Evolutionary conservation across 805 yeast genomes (phyloP).

Genomic region (Kodamaea nitidulidarum): DNA sequence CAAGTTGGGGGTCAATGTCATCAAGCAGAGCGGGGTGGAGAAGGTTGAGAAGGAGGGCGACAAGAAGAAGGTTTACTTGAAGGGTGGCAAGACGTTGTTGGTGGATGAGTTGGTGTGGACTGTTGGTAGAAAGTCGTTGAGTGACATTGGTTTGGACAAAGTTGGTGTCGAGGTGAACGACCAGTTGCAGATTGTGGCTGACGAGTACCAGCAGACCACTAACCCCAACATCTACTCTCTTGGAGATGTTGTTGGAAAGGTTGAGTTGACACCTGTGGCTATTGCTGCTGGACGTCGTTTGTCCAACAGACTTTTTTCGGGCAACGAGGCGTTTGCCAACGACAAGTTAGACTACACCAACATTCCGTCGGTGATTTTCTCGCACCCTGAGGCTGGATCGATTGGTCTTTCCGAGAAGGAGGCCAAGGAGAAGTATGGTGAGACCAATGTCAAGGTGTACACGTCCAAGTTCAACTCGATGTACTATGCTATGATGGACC

Average conservation of each 20-base stretch:
- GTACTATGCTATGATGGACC: conserved; percentile 81
- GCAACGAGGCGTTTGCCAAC: conserved; percentile 62
- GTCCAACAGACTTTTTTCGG: conserved; percentile 82
- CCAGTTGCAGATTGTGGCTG: conserved; percentile 65
- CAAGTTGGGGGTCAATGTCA: conserved; percentile 72
- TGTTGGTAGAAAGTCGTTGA: conserved; percentile 78
- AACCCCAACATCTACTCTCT: conserved; percentile 71
- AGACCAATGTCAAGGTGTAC: conserved; percentile 75
- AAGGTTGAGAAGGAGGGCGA: conserved; percentile 36
- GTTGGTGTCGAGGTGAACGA: conserved; percentile 65
- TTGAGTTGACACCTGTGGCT: conserved; percentile 96
- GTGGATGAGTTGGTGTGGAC: conserved; percentile 93
- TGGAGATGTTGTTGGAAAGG: conserved; percentile 92
- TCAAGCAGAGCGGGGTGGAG: conserved; percentile 51
- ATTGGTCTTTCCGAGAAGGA: conserved; percentile 80
- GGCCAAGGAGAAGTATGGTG: conserved; percentile 77
- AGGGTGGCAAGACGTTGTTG: conserved; percentile 35
- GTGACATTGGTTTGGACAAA: conserved; percentile 71
- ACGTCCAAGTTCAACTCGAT: conserved; percentile 80
- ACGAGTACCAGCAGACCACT: conserved; percentile 83
- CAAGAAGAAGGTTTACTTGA: conserved; percentile 34
- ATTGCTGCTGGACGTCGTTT: conserved; percentile 96
- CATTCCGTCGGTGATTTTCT: conserved; percentile 93
- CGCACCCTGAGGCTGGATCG: conserved; percentile 97
- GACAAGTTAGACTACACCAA: conserved; percentile 83